Conservation (phyloP, 2,329 filamentous ascomycete genomes). For the Paecilomyces sp. region DNA sequence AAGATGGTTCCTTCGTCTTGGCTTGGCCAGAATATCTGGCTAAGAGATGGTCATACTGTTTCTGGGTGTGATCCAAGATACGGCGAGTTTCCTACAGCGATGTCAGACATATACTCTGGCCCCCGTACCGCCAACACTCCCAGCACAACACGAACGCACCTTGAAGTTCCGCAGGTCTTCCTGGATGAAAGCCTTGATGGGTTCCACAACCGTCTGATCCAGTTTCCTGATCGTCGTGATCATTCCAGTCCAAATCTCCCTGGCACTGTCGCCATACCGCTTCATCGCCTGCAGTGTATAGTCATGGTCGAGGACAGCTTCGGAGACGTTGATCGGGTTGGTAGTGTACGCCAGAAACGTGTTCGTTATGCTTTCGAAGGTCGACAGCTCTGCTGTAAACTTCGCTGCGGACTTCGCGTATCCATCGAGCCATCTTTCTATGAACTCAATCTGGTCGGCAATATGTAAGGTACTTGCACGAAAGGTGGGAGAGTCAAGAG, state of each 20-base stretch:
- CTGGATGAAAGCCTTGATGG: slow-evolving; percentile 68
- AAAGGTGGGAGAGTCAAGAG: slow-evolving; percentile 93
- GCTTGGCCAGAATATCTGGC: slow-evolving; percentile 76
- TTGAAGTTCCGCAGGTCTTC: slow-evolving; percentile 81
- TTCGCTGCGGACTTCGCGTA: slow-evolving; percentile 58
- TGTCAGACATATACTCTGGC: slow-evolving; percentile 9
- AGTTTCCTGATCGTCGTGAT: slow-evolving; percentile 68
- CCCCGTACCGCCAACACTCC: neutral
- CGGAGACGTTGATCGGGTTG: slow-evolving; percentile 67
- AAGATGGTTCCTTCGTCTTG: slow-evolving; percentile 89
- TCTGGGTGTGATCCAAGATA: slow-evolving; percentile 70
- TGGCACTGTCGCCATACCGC: slow-evolving; percentile 74
- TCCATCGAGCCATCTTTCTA: slow-evolving; percentile 85
- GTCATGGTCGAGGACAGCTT: slow-evolving; percentile 87
- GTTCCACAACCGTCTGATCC: slow-evolving; percentile 70
- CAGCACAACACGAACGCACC: slow-evolving; percentile 18
- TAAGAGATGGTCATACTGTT: slow-evolving; percentile 73
- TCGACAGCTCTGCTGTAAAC: slow-evolving; percentile 58
- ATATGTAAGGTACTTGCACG: slow-evolving; percentile 82
- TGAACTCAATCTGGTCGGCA: slow-evolving; percentile 78
- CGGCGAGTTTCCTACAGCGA: slow-evolving; percentile 58
- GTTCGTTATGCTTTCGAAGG: slow-evolving; percentile 73
- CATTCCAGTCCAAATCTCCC: slow-evolving; percentile 78
- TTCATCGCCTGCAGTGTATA: slow-evolving; percentile 85
- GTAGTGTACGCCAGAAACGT: slow-evolving; percentile 67